phyloP scores from a whole-genome alignment of 2,329 filamentous ascomycete genomes.

The Fusarium sublunatum region DNA sequence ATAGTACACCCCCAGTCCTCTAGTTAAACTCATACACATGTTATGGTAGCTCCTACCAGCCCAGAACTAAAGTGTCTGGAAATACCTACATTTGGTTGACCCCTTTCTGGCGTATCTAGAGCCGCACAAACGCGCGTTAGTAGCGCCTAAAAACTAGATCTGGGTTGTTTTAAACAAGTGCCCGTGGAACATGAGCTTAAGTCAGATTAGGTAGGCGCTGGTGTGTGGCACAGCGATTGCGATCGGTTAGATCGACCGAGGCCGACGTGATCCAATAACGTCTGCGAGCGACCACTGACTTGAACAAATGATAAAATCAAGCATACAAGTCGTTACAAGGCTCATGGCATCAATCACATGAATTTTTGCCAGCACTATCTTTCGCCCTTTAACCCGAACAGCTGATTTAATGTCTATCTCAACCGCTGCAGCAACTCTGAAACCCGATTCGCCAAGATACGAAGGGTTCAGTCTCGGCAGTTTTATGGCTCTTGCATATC shows the following conservation, averaged over 20 bases:
- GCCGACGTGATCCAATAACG: conserved; percentile 40
- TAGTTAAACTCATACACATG: too few species aligned
- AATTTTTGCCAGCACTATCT: too few species aligned
- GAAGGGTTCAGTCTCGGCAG: not conserved
- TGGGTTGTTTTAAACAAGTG: not conserved
- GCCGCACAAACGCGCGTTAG: conserved; percentile 10
- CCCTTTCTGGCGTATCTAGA: not conserved
- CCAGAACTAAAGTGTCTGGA: too few species aligned
- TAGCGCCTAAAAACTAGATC: not conserved
- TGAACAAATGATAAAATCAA: not conserved
- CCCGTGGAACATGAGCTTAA: not conserved
- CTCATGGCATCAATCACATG: too few species aligned
- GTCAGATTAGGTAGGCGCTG: conserved; percentile 48
- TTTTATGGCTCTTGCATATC: not conserved
- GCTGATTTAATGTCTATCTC: not conserved
- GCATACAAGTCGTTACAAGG: too few species aligned
- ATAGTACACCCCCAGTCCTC: too few species aligned
- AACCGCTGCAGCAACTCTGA: not conserved
- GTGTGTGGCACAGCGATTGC: conserved; percentile 50
- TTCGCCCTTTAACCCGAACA: not conserved
- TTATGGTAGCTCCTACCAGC: too few species aligned
- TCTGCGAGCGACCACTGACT: not conserved
- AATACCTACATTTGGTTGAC: too few species aligned
- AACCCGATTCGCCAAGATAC: not conserved
- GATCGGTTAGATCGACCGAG: conserved; percentile 51